Conservation (phyloP, 176 grass and related monocot genomes). For the Aegilops tauschii region DNA sequence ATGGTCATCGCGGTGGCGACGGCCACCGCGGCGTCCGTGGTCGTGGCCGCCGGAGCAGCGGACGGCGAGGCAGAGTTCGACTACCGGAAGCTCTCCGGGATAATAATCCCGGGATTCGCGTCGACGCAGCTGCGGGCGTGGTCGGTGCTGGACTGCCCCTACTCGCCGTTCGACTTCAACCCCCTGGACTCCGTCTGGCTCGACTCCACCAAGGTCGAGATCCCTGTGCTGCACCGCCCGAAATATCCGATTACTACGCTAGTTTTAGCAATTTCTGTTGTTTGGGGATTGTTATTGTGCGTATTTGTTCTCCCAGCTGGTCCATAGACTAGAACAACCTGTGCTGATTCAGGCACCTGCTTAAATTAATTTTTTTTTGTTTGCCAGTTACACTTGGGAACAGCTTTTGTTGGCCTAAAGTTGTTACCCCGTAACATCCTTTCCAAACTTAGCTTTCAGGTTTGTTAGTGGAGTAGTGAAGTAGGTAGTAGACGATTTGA, state of each 20-base stretch:
- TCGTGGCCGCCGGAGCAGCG: conserved; percentile 1
- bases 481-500: not conserved
- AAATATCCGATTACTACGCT: not conserved
- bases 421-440: conserved; percentile 4
- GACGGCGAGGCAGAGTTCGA: conserved; percentile 49
- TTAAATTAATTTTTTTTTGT: not conserved
- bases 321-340: not conserved
- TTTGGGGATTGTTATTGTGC: conserved; percentile 2
- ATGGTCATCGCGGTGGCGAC: not conserved
- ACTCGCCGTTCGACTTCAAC: conserved; percentile 95
- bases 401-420: conserved; percentile 12
- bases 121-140: conserved; percentile 96
- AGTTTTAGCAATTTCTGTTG: not conserved
- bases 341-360: not conserved
- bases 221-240: not conserved
- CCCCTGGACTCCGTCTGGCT: conserved; percentile 95
- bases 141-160: conserved; percentile 97
- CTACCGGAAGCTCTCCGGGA: conserved; percentile 85
- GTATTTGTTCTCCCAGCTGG: not conserved
- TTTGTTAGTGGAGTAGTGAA: not conserved
- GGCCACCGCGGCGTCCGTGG: not conserved
- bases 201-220: conserved; percentile 68
- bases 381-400: not conserved
- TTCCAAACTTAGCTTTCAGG: conserved; percentile 5
- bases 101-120: conserved; percentile 94